Evolutionary conservation across 2,329 filamentous ascomycete species (phyloP).

Genomic region (Neopestalotiopsis clavispora): DNA sequence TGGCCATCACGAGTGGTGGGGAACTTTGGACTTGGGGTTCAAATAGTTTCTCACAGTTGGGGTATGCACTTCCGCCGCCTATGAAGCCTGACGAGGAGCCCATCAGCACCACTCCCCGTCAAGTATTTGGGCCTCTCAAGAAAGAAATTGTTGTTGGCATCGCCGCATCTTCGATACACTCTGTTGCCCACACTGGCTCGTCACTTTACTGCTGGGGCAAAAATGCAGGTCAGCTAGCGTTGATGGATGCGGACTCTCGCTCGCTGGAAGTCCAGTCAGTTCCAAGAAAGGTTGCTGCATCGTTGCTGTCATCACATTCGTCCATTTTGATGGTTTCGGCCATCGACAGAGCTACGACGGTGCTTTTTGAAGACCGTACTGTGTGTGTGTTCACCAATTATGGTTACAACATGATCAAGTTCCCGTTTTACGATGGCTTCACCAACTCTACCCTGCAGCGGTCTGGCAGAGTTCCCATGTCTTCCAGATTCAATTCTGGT

Average conservation of each 20-base stretch:
- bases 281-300: slow-evolving; percentile 87
- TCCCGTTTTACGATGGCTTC: slow-evolving; percentile 75
- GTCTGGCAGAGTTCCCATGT: slow-evolving; percentile 63
- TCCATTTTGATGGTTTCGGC: slow-evolving; percentile 81
- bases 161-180: slow-evolving; percentile 89
- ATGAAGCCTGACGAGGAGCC: slow-evolving; percentile 78
- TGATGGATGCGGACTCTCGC: slow-evolving; percentile 93
- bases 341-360: slow-evolving; percentile 87
- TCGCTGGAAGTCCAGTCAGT: slow-evolving; percentile 83
- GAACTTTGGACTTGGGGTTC: slow-evolving; percentile 95
- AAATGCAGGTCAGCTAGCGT: slow-evolving; percentile 89
- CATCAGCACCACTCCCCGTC: slow-evolving; percentile 79
- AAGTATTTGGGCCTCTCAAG: slow-evolving; percentile 91
- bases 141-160: slow-evolving; percentile 81
- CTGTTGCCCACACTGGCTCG: slow-evolving; percentile 81
- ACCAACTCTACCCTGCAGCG: slow-evolving; percentile 67
- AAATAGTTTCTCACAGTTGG: slow-evolving; percentile 84
- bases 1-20: slow-evolving; percentile 85
- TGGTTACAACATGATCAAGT: slow-evolving; percentile 88
- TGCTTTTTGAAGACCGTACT: slow-evolving; percentile 83
- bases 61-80: slow-evolving; percentile 75
- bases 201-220: slow-evolving; percentile 94
- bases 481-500: slow-evolving; percentile 67
- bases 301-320: slow-evolving; percentile 69
- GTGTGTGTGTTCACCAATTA: slow-evolving; percentile 96